Base-by-base conservation (phyloP, 305 asterid species). In the Fraxinus sp. region DNA sequence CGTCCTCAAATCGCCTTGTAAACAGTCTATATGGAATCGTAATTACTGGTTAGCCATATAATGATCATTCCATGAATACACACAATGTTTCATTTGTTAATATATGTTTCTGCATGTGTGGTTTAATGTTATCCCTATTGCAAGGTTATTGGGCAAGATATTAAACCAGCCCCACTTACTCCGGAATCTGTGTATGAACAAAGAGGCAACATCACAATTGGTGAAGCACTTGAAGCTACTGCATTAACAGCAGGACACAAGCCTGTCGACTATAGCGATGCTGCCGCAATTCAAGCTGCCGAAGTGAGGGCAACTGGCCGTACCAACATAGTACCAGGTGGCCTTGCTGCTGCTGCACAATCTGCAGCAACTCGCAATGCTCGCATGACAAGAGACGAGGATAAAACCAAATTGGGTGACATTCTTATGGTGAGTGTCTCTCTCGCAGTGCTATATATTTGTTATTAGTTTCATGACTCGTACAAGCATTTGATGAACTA, bases 231-330 rank as follows among this genome's bases (percentile, higher is more conserved):
- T 18, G 98, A 94, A 87, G 98, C 98, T 0, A 92, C 98, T 2
- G 97, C 92, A 73, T 85, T 95, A 6, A 92, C 97, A 1, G 97
- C 98, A 37, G 98, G 98, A 18, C 88, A 91, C 80, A 84, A 88
- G 84, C 91, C 98, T 0, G 98, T 95, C 5, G 98, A 95, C 88
- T 95, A 88, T 79, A 93, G 98, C 68, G 98, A 95, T 4, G 98
- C 98, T 0, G 98, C 98, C 0, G 98, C 98, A 0, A 95, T 93
- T 70, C 98, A 95, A 82, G 98, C 98, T 0, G 98, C 98, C 0
- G 98, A 95, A 88, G 98, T 95, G 32, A 89, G 98, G 85, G 98
- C 98, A 4, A 95, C 98, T 0, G 95, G 98, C 7, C 97, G 98
- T 20, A 93, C 97, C 16, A 91, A 89, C 80, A 94, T 94, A 4